Conservation (phyloP, 495 filamentous ascomycete genomes). For the Aspergillus nanangensis region DNA sequence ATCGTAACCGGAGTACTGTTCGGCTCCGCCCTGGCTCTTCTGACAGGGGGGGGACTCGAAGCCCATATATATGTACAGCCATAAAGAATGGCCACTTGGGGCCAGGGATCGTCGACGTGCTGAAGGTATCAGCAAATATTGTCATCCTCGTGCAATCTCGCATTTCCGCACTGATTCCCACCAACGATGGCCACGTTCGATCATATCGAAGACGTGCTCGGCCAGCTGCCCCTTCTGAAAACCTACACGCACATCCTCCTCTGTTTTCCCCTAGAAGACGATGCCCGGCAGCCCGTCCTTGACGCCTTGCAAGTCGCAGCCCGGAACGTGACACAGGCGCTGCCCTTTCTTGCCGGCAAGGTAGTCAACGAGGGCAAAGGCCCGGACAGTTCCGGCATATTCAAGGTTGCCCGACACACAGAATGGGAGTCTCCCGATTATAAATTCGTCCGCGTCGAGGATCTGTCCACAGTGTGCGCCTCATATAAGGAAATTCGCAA, state of each 20-base stretch:
- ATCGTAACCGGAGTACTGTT: too few species aligned
- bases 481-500: constrained; percentile 18
- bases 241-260: constrained; percentile 32
- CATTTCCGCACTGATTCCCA: neutral
- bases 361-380: constrained; percentile 22
- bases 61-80: too few species aligned
- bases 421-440: constrained; percentile 2
- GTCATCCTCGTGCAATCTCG: too few species aligned
- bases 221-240: constrained; percentile 37
- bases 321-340: constrained; percentile 13
- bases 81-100: too few species aligned
- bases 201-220: constrained; percentile 25
- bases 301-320: constrained; percentile 19
- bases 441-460: constrained; percentile 18
- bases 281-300: constrained; percentile 11
- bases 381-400: constrained; percentile 22
- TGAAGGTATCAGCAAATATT: too few species aligned
- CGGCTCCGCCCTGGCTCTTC: too few species aligned
- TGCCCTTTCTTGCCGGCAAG: constrained; percentile 30
- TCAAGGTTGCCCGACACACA: constrained; percentile 13
- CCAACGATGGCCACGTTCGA: constrained; percentile 1
- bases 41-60: too few species aligned
- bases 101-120: too few species aligned
- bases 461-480: constrained; percentile 16
- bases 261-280: constrained; percentile 20